Conservation (phyloP, 2,329 filamentous ascomycete genomes). For the Parasarocladium wereldwijsianum region DNA sequence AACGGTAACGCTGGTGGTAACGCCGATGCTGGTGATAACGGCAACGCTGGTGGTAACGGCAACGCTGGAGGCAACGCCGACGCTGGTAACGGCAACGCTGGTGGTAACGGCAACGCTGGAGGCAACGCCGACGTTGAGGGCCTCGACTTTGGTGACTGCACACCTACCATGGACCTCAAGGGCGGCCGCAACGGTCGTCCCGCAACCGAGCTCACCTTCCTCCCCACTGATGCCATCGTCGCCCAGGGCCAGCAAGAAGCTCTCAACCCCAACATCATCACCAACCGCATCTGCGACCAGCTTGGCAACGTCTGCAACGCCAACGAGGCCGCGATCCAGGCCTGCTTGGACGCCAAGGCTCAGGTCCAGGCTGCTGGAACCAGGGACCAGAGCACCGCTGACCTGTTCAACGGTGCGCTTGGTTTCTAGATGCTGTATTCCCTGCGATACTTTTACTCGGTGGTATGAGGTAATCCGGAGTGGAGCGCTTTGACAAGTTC, state of each 20-base stretch:
- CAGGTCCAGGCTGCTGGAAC: constrained; percentile 34
- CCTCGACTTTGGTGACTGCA: constrained; percentile 39
- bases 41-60: constrained; percentile 5
- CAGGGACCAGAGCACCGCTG: constrained; percentile 30
- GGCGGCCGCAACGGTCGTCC: constrained; percentile 41
- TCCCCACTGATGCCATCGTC: constrained; percentile 46
- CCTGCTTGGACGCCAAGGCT: constrained; percentile 37
- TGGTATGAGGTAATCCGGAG: too few species aligned
- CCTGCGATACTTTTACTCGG: too few species aligned
- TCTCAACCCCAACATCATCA: constrained; percentile 60
- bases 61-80: constrained; percentile 6
- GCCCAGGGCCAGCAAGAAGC: constrained; percentile 48
- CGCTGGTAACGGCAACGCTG: constrained; percentile 14
- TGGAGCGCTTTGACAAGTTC: too few species aligned
- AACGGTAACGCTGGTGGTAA: constrained; percentile 9
- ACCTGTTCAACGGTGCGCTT: constrained; percentile 28
- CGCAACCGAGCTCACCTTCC: constrained; percentile 50
- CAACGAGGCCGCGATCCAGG: constrained; percentile 40
- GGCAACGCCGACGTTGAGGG: constrained; percentile 11
- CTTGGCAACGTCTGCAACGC: constrained; percentile 51
- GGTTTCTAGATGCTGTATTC: too few species aligned
- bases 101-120: constrained; percentile 13
- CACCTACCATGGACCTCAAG: constrained; percentile 44
- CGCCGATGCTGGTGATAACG: constrained; percentile 7
- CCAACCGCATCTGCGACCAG: constrained; percentile 57